phyloP scores from a whole-genome alignment of 139 green algal species.

The Nannochloris sp. region DNA sequence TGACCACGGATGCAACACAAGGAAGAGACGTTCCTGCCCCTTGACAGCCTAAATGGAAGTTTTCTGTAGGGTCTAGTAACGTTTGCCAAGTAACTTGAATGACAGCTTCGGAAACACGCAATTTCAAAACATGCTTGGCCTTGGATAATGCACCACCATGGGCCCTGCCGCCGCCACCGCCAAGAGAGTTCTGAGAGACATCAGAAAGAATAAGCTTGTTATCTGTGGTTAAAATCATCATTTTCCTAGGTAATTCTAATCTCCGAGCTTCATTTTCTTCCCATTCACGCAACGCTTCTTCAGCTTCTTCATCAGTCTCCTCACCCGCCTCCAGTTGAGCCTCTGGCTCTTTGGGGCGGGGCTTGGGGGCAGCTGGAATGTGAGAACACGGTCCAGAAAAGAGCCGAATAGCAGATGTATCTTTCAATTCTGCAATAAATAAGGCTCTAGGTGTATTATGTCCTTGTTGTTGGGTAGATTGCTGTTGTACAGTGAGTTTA shows the following conservation, averaged over 20 bases:
- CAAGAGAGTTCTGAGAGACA: constrained; percentile 12
- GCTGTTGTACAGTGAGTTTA: constrained; percentile 10
- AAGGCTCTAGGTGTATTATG: constrained; percentile 7
- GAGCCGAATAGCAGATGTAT: constrained; percentile 9
- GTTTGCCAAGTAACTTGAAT: constrained; percentile 46
- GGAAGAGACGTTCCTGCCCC: background rate
- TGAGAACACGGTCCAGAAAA: constrained; percentile 15
- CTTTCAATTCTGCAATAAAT: constrained; percentile 10
- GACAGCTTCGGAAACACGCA: constrained; percentile 22
- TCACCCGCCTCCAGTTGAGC: constrained; percentile 6
- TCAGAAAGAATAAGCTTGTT: constrained; percentile 16
- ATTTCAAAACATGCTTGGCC: constrained; percentile 4
- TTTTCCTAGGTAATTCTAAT: constrained; percentile 12
- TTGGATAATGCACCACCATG: background rate
- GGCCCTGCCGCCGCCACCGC: background rate
- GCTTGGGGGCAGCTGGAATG: constrained; percentile 13
- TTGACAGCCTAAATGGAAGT: constrained; percentile 15
- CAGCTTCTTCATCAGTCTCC: background rate
- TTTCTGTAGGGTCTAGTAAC: constrained; percentile 19
- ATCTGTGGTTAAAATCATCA: constrained; percentile 11
- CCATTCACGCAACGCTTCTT: constrained; percentile 14
- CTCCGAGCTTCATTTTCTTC: constrained; percentile 10
- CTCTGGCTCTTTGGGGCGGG: background rate
- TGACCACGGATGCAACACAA: constrained; percentile 28
- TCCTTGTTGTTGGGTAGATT: background rate